Conservation (phyloP, 2,329 filamentous ascomycete species). For the Cercospora nicotianae region DNA sequence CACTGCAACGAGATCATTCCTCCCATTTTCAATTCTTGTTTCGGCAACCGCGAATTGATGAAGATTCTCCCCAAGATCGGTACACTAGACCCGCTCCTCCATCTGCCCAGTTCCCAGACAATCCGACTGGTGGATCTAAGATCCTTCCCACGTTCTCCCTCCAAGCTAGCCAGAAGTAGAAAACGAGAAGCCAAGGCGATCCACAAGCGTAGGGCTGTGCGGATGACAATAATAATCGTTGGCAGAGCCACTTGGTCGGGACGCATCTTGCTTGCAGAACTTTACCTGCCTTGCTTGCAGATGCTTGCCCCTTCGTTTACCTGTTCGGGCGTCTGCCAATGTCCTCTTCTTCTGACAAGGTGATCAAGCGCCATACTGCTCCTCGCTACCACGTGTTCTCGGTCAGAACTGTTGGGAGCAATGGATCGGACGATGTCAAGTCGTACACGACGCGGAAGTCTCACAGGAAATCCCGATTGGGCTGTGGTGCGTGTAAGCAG, state of each 20-base stretch:
- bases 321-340: conserved; percentile 11
- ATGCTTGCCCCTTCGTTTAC: conserved; percentile 9
- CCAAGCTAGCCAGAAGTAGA: conserved; percentile 4
- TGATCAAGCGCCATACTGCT: conserved; percentile 4
- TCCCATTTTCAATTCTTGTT: neutral
- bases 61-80: neutral
- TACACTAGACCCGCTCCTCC: neutral
- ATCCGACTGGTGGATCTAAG: neutral
- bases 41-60: neutral
- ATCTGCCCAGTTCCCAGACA: neutral
- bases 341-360: conserved; percentile 5
- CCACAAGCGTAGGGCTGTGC: neutral
- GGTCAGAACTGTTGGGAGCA: conserved; percentile 3
- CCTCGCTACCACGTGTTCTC: conserved; percentile 18
- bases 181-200: conserved; percentile 8
- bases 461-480: conserved; percentile 22
- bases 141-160: conserved; percentile 2
- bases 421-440: conserved; percentile 7
- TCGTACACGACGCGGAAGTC: conserved; percentile 12
- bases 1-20: neutral
- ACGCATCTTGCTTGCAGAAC: neutral
- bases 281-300: conserved; percentile 5
- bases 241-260: conserved; percentile 3
- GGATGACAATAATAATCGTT: conserved; percentile 6
- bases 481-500: conserved; percentile 21